Percentiles rank a stretch among this genome's conserved stretches.
Evolutionary conservation across 2,329 filamentous ascomycete genomes (phyloP).

Genomic region (Exophiala dermatitidis): DNA sequence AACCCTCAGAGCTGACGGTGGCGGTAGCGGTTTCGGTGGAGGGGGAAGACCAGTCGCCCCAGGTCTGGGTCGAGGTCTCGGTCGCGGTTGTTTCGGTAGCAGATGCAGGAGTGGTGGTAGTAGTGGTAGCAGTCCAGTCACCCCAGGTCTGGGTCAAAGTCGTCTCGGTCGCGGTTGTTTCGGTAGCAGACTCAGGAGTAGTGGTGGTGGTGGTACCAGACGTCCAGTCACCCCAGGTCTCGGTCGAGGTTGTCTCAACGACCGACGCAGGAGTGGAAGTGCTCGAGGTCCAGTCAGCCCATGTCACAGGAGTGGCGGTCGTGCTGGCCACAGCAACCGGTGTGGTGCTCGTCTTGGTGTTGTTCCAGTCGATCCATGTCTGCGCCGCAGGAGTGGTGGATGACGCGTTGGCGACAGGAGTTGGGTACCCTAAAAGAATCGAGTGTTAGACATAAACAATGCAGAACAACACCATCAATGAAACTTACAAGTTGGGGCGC

Average conservation of each 20-base stretch:
- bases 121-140: neutral
- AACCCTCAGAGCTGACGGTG: conserved; percentile 1
- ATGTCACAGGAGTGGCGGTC: conserved; percentile 32
- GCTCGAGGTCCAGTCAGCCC: conserved; percentile 25
- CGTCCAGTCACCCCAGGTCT: conserved; percentile 16
- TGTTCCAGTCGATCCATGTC: conserved; percentile 49
- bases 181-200: neutral
- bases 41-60: conserved; percentile 3
- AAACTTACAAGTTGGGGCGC: conserved; percentile 24
- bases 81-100: no score
- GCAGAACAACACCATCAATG: neutral
- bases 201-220: neutral
- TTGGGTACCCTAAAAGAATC: neutral
- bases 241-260: conserved; percentile 2
- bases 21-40: conserved; percentile 2
- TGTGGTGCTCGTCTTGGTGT: conserved; percentile 53
- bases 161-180: conserved; percentile 1
- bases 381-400: neutral
- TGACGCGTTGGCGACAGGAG: conserved; percentile 46
- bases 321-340: conserved; percentile 46
- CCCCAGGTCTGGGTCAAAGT: conserved; percentile 2
- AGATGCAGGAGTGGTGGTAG: neutral
- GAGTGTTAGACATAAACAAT: neutral
- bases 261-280: conserved; percentile 16
- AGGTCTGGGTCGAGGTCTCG: conserved; percentile 14